phyloP scores from a whole-genome alignment of 2,329 filamentous ascomycete genomes.

The Colletotrichum siamense region DNA sequence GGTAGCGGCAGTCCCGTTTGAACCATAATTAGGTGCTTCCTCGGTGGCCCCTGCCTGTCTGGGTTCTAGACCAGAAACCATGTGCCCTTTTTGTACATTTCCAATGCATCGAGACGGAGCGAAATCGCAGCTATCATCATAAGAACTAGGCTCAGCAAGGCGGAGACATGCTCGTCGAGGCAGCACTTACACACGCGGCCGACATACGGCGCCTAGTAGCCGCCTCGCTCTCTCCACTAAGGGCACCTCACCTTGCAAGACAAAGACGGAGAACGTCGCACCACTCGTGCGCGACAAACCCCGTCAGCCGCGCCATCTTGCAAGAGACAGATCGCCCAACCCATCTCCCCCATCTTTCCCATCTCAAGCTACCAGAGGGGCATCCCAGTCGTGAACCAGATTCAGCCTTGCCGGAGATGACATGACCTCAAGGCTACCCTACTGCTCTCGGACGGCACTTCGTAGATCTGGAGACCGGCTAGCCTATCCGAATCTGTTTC shows the following conservation, averaged over 20 bases:
- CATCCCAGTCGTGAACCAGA: not conserved
- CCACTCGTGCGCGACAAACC: not conserved
- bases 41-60: not conserved
- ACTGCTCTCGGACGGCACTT: not conserved
- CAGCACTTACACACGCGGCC: constrained; percentile 6
- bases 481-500: not conserved
- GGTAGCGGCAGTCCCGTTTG: not conserved
- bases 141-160: not conserved
- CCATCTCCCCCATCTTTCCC: not conserved
- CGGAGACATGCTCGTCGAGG: not conserved
- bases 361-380: not conserved
- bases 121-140: not conserved
- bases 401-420: constrained; percentile 15
- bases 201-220: not conserved
- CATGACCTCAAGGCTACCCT: not conserved
- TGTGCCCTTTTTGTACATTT: not conserved
- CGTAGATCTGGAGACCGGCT: not conserved
- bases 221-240: not conserved
- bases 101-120: not conserved
- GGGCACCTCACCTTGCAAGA: not conserved
- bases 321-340: constrained; percentile 13
- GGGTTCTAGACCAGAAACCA: not conserved
- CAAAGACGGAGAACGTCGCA: constrained; percentile 6
- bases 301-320: not conserved
- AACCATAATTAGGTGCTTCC: not conserved